Base-by-base conservation (phyloP, 768 basidiomycete genomes). In the Amanita inopinata region DNA sequence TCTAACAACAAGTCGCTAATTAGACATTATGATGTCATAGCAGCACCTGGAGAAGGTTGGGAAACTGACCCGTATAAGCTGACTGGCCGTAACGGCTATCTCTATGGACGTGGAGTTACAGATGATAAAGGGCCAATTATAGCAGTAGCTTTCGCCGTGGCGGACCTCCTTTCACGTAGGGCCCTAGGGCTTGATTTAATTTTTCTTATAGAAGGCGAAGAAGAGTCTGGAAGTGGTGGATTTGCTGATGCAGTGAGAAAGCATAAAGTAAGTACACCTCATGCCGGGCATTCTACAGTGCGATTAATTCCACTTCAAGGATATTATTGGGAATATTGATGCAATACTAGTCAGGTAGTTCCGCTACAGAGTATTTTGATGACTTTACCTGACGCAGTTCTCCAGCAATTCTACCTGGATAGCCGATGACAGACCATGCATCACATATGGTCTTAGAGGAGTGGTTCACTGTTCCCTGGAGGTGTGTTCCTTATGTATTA, bases 91-190 rank as follows among this genome's bases (percentile, higher is more conserved):
- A 91, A 97, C 52, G 92, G 91, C 0, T 92, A 86, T 54, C 64
- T 93, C 0, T 92, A 91, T 53, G 94, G 93, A 15, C 78, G 87
- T 33, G 90, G 96, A 3, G 83, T 87, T 1, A 85, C 88, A 1
- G 96, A 99, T 53, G 81, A 99, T 66, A 98, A 99, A 56, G 96
- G 94, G 0, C 96, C 96, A 0, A 82, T 96, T 34, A 71, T 98
- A 47, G 91, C 93, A 1, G 73, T 81, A 11, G 96, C 94, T 0
- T 88, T 80, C 50, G 96, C 96, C 0, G 90, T 83, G 8, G 86
- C 91, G 0, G 78, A 86, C 15, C 58, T 98, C 33, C 72, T 92
- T 2, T 67, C 78, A 19, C 66, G 69, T 9, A 71, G 90, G 1
- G 73, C 80, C 8, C 73, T 99, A 2, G 87, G 76, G 17, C 71